Base-by-base conservation (phyloP, 192 early-diverging fungal species). In the Mortierella claussenii region DNA sequence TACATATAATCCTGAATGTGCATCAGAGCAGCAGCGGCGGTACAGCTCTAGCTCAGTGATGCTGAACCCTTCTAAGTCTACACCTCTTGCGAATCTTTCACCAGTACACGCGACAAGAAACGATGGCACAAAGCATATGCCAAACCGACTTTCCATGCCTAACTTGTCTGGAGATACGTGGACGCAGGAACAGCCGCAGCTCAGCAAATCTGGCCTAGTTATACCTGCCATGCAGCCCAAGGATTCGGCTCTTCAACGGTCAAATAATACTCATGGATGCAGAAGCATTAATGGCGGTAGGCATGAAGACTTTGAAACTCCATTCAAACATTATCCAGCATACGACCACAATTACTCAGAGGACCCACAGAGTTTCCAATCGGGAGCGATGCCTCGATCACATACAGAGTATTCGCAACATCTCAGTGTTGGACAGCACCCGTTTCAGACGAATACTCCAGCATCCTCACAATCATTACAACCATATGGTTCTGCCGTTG, bases 91-190 rank as follows among this genome's bases (percentile, higher is more conserved):
- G 1, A 32, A 33, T 4, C 23, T 73, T 6, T 30, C 55, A 23
- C 17, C 61, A 30, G 42, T 42, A 17, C 31, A 55, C n/a, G n/a
- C n/a, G n/a, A n/a, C n/a, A 24, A 15, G 17, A 6, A 15, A 5
- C 10, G 32, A 15, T 10, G 36, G 34, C n/a, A n/a, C n/a, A 27
- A 55, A 20, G 17, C 56, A 75, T 4, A 10, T 75, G 3, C 15
- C 30, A 5, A 75, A 75, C 51, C 62, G 70, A 4, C 48, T 24
- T 30, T 75, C 70, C 3, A 75, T 75, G 63, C 70, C 70, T 13
- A 75, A 65, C 50, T 45, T 75, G 26, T 26, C 49, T 10, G 49
- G 48, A 23, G 60, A 69, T 26, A 20, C 33, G 11, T 17, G 40
- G 24, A 34, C 11, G 10, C 32, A 27, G 20, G 33, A 26, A 21